phyloP scores from a whole-genome alignment of 805 yeast genomes.

The Nakazawaea molendinolei region DNA sequence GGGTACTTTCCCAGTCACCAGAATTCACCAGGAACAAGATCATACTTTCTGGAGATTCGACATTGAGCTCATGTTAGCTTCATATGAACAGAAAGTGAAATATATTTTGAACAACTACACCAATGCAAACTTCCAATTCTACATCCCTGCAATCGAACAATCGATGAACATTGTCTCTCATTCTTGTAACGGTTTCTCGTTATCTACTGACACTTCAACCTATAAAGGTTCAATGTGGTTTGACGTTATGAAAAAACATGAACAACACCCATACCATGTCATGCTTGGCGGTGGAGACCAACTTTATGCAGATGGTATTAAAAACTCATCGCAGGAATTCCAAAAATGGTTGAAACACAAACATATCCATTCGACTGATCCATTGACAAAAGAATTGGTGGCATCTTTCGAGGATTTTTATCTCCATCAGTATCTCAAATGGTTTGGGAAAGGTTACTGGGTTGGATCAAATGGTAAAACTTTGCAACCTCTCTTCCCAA shows the following conservation, averaged over 20 bases:
- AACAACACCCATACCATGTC: slow-evolving; percentile 64
- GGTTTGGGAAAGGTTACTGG: slow-evolving; percentile 94
- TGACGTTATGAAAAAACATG: slow-evolving; percentile 72
- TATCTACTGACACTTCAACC: slow-evolving; percentile 55
- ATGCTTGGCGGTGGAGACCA: slow-evolving; percentile 99
- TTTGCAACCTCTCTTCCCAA: slow-evolving; percentile 59
- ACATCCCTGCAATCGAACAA: slow-evolving; percentile 53
- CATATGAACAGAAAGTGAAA: slow-evolving; percentile 52
- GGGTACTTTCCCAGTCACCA: slow-evolving; percentile 42
- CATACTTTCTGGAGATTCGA: slow-evolving; percentile 58
- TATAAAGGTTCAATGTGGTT: slow-evolving; percentile 81
- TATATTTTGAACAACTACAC: slow-evolving; percentile 50
- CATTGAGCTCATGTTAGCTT: slow-evolving; percentile 41
- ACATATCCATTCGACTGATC: slow-evolving; percentile 34
- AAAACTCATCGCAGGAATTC: slow-evolving; percentile 46
- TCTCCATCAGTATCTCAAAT: slow-evolving; percentile 64
- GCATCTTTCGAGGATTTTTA: slow-evolving; percentile 60
- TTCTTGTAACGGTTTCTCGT: slow-evolving; percentile 89
- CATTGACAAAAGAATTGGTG: slow-evolving; percentile 39
- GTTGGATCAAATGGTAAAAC: slow-evolving; percentile 61
- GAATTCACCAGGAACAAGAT: slow-evolving; percentile 31
- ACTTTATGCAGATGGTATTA: slow-evolving; percentile 80
- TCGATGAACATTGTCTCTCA: slow-evolving; percentile 78
- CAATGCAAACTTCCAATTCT: slow-evolving; percentile 48
- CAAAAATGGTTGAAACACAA: slow-evolving; percentile 57